phyloP scores from a whole-genome alignment of 805 yeast species.

The Maudiozyma pseudohumilis region DNA sequence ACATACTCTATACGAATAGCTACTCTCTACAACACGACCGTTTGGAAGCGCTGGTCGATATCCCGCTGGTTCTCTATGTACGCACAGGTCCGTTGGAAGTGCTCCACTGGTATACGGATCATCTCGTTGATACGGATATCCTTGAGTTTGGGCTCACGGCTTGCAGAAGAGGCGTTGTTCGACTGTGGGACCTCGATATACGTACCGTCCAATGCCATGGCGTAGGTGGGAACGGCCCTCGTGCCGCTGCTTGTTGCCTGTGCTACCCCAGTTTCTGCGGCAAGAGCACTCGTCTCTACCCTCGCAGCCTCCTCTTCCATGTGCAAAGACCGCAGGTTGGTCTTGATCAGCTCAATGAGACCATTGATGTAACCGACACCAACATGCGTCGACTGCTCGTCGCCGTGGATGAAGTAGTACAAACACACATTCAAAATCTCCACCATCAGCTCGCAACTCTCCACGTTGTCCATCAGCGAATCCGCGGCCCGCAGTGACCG shows the following conservation, averaged over 20 bases:
- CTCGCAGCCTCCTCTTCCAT: conserved; percentile 28
- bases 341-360: conserved; percentile 68
- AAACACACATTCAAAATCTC: conserved; percentile 83
- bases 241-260: background rate
- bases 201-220: conserved; percentile 24
- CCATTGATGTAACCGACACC: conserved; percentile 75
- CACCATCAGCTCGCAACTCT: conserved; percentile 69
- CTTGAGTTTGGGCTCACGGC: conserved; percentile 24
- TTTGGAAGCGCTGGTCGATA: conserved; percentile 58
- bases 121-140: conserved; percentile 23
- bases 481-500: conserved; percentile 85
- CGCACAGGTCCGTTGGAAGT: conserved; percentile 61
- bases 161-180: conserved; percentile 12
- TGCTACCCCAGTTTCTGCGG: background rate
- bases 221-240: too few relatives aligned
- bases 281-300: background rate
- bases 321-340: conserved; percentile 36
- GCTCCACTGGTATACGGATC: conserved; percentile 29
- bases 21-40: conserved; percentile 31
- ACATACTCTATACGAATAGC: too few relatives aligned
- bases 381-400: conserved; percentile 31
- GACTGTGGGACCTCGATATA: conserved; percentile 13
- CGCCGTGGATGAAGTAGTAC: conserved; percentile 55
- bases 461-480: conserved; percentile 68
- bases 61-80: conserved; percentile 62